Evolutionary conservation across 2,329 filamentous ascomycete genomes (phyloP).

Genomic region (Exserohilum turcica): DNA sequence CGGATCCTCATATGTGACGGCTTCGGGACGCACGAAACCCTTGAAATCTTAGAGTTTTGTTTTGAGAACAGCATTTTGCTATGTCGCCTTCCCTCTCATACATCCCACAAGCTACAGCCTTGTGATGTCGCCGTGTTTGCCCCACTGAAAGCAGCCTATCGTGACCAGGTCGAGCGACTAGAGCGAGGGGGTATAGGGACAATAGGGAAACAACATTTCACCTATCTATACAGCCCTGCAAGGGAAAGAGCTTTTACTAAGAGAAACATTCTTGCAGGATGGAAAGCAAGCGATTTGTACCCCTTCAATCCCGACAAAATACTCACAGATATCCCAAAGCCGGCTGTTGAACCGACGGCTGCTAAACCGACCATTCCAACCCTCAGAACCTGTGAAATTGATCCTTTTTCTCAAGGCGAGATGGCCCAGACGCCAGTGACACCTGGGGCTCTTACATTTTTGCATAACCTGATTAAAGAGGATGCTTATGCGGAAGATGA

Average conservation of each 20-base stretch:
- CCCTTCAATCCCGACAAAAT: conserved; percentile 41
- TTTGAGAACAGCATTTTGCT: conserved; percentile 39
- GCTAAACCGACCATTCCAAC: no score
- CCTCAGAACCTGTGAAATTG: no score
- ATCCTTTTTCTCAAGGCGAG: no score
- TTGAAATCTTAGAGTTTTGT: conserved; percentile 41
- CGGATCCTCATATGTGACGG: conserved; percentile 1
- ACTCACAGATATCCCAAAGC: conserved; percentile 32
- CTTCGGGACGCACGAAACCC: conserved; percentile 44
- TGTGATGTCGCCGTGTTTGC: no score
- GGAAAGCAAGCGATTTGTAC: no score
- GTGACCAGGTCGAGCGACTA: conserved; percentile 11
- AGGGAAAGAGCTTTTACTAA: conserved; percentile 28
- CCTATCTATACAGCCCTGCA: conserved; percentile 29
- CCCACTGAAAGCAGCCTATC: background rate
- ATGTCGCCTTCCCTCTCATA: no score
- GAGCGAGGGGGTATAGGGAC: conserved; percentile 10
- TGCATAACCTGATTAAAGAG: conserved; percentile 23
- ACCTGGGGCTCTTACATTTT: conserved; percentile 19
- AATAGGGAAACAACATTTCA: conserved; percentile 24
- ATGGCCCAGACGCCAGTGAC: conserved; percentile 22
- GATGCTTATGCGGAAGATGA: conserved; percentile 19
- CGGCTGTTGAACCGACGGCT: conserved; percentile 1
- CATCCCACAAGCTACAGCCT: no score
- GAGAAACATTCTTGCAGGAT: conserved; percentile 40